phyloP scores from a whole-genome alignment of 805 yeast genomes.

The Hanseniaspora vineae region DNA sequence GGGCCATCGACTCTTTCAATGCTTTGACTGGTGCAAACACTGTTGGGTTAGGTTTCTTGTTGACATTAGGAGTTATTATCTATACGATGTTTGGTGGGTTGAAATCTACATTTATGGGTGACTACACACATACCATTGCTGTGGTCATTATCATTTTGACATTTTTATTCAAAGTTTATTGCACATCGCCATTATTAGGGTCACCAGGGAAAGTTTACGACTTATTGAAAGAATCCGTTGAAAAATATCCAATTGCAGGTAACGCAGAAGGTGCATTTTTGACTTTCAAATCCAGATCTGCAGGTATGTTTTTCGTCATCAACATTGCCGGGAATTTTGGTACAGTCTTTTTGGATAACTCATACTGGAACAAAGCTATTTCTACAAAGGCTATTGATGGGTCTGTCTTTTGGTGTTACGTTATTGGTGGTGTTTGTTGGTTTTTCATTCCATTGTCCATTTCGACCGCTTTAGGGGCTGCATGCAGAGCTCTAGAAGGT shows the following conservation, averaged over 20 bases:
- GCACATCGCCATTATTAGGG: conserved; percentile 51
- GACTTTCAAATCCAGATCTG: conserved; percentile 75
- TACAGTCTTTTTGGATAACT: conserved; percentile 75
- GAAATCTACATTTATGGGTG: conserved; percentile 71
- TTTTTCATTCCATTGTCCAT: conserved; percentile 76
- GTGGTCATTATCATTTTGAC: conserved; percentile 63
- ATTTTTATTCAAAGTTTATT: conserved; percentile 72
- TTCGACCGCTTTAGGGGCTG: conserved; percentile 80
- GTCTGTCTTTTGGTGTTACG: conserved; percentile 78
- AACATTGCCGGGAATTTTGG: conserved; percentile 85
- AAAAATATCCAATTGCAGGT: conserved; percentile 54
- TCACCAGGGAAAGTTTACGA: conserved; percentile 79
- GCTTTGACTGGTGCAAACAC: conserved; percentile 76
- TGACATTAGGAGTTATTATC: conserved; percentile 68
- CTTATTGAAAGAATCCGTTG: conserved; percentile 45
- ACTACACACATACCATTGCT: conserved; percentile 70
- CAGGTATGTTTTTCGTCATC: conserved; percentile 83
- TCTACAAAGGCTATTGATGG: conserved; percentile 57
- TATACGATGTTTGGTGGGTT: conserved; percentile 75
- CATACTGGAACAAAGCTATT: conserved; percentile 83
- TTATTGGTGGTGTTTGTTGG: conserved; percentile 84
- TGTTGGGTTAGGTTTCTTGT: conserved; percentile 68
- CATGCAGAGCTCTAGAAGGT: conserved; percentile 60
- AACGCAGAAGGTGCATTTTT: conserved; percentile 79
- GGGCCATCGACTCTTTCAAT: conserved; percentile 74